Evolutionary conservation across 2,329 filamentous ascomycete genomes (phyloP), one percentile per base, ranked within the genome.

Genomic region (Neonectria sp.): DNA sequence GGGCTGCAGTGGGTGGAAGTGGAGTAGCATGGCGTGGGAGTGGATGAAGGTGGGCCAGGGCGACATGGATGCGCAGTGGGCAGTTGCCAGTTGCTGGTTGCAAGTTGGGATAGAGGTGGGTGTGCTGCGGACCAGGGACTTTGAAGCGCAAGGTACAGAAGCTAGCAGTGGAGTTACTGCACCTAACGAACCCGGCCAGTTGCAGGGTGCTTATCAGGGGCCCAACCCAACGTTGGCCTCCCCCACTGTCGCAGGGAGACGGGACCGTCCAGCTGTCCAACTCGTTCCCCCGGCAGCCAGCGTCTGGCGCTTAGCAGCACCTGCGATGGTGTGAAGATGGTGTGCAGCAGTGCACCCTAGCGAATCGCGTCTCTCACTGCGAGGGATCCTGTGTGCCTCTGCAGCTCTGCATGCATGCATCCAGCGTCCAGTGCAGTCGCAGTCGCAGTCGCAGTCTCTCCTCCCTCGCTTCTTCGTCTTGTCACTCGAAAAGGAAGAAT

Each of bases 11-110:
- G 62, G 70, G 72, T 64, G 68, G 55, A 56, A 49, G 73, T 76
- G 73, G 73, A 75, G 73, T 66, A 74, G 68, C 72, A 75, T 75
- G 69, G 71, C 72, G 72, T 71, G 71, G 35, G 68, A 67, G 67
- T 59, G 33, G 63, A 69, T 64, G 55, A 33, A 59, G 40, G 71
- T 75, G 73, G 73, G 71, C 55, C 73, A 61, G 63, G 55, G 51
- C 40, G 61, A 67, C 73, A 75, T 64, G 73, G 73, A 40, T 35
- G 67, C 71, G 35, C 60, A 63, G 57, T 12, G 37, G 15, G 37
- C 37, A 40, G 15, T 40, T 6, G 7, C 6, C 37, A 40, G 37
- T 17, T 40, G 37, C 11, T 7, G 9, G 31, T 33, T 33, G 31
- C 31, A 11, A 11, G 4, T 33, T 33, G 21, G 21, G 21, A 21